Conservation (phyloP, 2,329 filamentous ascomycete genomes). For the Aspergillus pseudonomiae region DNA sequence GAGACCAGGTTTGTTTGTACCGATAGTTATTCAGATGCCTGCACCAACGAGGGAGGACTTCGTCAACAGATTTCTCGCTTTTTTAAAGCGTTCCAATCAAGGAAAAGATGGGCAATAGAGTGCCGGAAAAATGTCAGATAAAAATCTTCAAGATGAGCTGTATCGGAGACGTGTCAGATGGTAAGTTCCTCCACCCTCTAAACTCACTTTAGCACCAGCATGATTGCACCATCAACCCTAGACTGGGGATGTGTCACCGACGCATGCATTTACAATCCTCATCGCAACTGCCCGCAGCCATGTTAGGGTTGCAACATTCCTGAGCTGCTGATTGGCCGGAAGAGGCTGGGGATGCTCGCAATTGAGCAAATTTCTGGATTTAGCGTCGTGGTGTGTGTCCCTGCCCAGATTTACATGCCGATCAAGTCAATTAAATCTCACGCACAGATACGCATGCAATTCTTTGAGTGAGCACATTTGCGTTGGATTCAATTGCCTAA, state of each 20-base stretch:
- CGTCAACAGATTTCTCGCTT: neutral
- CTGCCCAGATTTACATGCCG: neutral
- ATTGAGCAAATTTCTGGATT: slow-evolving; percentile 32
- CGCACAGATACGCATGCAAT: neutral
- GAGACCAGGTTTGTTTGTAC: neutral
- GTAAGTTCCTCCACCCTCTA: neutral
- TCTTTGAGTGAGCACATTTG: neutral
- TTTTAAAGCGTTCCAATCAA: neutral
- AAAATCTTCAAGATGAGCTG: neutral
- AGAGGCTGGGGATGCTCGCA: slow-evolving; percentile 21
- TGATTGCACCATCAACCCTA: neutral
- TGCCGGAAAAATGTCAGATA: neutral
- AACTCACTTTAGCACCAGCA: neutral
- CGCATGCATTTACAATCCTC: neutral
- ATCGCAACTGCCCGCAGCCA: neutral
- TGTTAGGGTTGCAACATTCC: neutral
- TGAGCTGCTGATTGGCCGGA: slow-evolving; percentile 17
- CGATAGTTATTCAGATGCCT: neutral
- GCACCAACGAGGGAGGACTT: neutral
- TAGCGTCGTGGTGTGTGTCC: neutral
- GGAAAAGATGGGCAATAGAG: neutral
- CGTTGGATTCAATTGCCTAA: neutral
- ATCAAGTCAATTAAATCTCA: neutral
- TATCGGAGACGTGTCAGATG: neutral
- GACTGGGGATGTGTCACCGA: neutral